Evolutionary conservation across 176 grass and related monocot genomes (phyloP).

Genomic region (Phragmites australis): DNA sequence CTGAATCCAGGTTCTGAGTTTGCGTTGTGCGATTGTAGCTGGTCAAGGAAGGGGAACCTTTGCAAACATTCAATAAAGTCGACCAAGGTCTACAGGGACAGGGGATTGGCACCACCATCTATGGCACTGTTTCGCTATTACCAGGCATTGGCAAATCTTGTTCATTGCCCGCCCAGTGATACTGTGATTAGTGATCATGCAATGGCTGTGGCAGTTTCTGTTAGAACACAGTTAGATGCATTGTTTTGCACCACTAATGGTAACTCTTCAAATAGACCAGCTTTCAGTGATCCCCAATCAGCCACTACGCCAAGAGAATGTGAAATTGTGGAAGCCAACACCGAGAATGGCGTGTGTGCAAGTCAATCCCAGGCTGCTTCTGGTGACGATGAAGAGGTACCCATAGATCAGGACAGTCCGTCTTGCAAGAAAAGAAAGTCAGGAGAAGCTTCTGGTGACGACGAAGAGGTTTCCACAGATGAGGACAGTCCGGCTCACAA

Average conservation of each 20-base stretch:
- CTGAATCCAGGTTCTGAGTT: constrained; percentile 80
- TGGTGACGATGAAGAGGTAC: constrained; percentile 1
- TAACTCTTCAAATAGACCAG: constrained; percentile 10
- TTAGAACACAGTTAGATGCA: constrained; percentile 63
- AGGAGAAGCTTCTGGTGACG: background rate
- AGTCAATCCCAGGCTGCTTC: constrained; percentile 25
- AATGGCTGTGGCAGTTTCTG: constrained; percentile 72
- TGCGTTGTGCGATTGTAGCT: constrained; percentile 84
- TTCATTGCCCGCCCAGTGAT: constrained; percentile 72
- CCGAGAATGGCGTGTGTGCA: constrained; percentile 23
- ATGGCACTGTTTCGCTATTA: constrained; percentile 65
- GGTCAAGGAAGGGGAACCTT: constrained; percentile 81
- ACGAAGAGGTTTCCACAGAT: background rate
- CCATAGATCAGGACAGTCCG: background rate
- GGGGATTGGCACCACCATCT: constrained; percentile 58
- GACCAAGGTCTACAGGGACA: constrained; percentile 64
- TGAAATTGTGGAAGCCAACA: constrained; percentile 7
- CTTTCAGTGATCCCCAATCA: constrained; percentile 16
- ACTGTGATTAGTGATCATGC: constrained; percentile 75
- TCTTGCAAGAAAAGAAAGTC: constrained; percentile 26
- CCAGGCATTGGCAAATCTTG: constrained; percentile 63
- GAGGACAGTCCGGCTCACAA: constrained; percentile 7
- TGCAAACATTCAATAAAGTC: constrained; percentile 81
- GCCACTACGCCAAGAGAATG: constrained; percentile 33
- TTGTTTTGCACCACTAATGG: constrained; percentile 34